These are phyloP conservation scores for Carex myosuroides DNA, from an alignment of 176 grass and related monocot genomes.

Conservation along the genomic window DNA sequence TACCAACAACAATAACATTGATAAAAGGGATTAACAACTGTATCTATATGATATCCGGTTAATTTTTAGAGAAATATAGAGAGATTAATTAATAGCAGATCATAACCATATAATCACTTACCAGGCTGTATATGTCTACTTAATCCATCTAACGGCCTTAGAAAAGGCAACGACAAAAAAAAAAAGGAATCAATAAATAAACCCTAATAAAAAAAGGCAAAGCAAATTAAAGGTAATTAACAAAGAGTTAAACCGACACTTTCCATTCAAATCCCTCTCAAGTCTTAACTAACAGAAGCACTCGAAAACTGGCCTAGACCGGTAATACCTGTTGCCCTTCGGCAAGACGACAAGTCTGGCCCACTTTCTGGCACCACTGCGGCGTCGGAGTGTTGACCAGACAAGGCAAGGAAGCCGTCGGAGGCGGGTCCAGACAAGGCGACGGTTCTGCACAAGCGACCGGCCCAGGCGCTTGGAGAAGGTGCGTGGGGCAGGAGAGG, in stretches of 20 bases:
- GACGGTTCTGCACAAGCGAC: conserved; percentile 37
- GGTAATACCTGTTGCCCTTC: background rate
- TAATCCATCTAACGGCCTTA: conserved; percentile 7
- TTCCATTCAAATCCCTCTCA: background rate
- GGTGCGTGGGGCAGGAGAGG: conserved; percentile 23
- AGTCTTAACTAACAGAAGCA: conserved; percentile 14
- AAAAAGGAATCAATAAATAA: conserved; percentile 7
- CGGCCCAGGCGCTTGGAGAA: conserved; percentile 1
- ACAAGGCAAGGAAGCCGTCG: conserved; percentile 37
- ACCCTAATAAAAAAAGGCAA: background rate
- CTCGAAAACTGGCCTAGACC: background rate
- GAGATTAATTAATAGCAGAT: background rate
- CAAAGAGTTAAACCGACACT: background rate
- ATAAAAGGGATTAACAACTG: background rate
- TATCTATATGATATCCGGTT: background rate
- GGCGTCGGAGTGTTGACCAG: conserved; percentile 1
- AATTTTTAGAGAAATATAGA: background rate
- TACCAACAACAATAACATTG: background rate
- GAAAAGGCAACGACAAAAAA: background rate
- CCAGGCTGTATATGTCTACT: background rate
- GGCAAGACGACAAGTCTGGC: background rate
- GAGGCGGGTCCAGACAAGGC: conserved; percentile 63
- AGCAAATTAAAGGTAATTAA: conserved; percentile 7
- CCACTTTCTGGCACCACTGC: background rate
- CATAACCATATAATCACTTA: background rate